Base-by-base conservation (phyloP, 768 basidiomycete species). In the Podaxis pistillaris region DNA sequence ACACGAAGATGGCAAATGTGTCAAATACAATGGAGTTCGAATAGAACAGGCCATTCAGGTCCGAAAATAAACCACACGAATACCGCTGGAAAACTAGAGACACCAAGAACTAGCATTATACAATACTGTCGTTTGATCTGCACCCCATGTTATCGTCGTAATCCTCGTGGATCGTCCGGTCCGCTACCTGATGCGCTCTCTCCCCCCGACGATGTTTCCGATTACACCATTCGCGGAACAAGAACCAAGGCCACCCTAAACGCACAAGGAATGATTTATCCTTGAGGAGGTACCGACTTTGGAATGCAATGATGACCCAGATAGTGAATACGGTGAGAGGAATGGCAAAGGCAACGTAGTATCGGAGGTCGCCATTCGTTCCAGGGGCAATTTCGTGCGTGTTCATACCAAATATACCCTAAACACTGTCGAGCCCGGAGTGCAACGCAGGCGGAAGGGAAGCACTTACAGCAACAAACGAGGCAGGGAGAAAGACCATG, bases 361-460 rank as follows among this genome's bases (percentile, higher is more conserved):
- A 77, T 3, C 63, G 17, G 6, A 86, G 64, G 3, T 79, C 81
- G 46, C 77, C 81, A 0, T 62, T 19, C 1, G 80, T 76, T 17
- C 69, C 58, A 0, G 62, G 72, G 30, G 69, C 73, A 55, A 86
- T 74, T 69, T 82, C 79, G 36, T 56, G 41, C 12, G 87, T 73
- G 65, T 87, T 87, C 86, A 87, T 87, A 12, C 86, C 82, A 58
- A 86, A 86, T 7, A 86, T 71, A 41, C 74, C 79, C 86, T 86
- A 60, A 2, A 3, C 50, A 24, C 37, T 22, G 47, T 33, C 7
- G 46, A 36, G 26, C 28, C 11, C 22, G 22, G 30, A 24, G 30
- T 30, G 22, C 37, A 19, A 15, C 24, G 63, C 2, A 15, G n/a
- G 2, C 15, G n/a, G 38, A 38, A n/a, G 41, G n/a, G 17, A 55